phyloP scores from a whole-genome alignment of 2,329 filamentous ascomycete species.

The Daldinia sp. region DNA sequence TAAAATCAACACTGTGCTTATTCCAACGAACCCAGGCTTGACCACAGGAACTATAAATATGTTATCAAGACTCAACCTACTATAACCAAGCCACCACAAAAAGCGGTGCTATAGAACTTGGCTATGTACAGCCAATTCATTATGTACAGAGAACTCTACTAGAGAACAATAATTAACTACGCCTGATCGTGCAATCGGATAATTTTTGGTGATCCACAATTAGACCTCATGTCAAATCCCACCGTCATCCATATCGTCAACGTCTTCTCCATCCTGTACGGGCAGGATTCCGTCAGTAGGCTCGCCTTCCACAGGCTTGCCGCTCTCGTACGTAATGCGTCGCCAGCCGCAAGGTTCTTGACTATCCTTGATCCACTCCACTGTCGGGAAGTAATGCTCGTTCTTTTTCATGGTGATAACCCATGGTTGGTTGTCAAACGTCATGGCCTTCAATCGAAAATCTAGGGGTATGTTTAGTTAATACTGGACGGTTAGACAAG shows the following conservation, averaged over 20 bases:
- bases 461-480: conserved; percentile 61
- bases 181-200: not conserved
- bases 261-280: conserved; percentile 55
- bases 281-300: conserved; percentile 61
- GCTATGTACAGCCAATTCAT: not conserved
- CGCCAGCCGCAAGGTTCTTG: conserved; percentile 72
- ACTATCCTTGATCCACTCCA: conserved; percentile 75
- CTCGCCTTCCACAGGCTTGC: conserved; percentile 66
- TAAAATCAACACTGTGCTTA: not conserved
- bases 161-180: not conserved
- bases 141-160: conserved; percentile 16
- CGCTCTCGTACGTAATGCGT: conserved; percentile 71
- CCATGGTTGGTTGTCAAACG: conserved; percentile 98
- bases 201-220: not conserved
- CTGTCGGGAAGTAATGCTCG: conserved; percentile 89
- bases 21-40: not conserved
- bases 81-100: conserved; percentile 7
- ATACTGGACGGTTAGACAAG: conserved; percentile 34
- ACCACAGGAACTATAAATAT: not conserved
- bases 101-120: conserved; percentile 7
- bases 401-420: conserved; percentile 99
- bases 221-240: conserved; percentile 16
- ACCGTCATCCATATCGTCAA: conserved; percentile 56
- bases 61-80: not conserved
- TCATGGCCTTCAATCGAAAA: conserved; percentile 96